These are phyloP conservation scores for Penicillium sp. DNA, from an alignment of 2,329 filamentous ascomycete species.

Conservation along the genomic window DNA sequence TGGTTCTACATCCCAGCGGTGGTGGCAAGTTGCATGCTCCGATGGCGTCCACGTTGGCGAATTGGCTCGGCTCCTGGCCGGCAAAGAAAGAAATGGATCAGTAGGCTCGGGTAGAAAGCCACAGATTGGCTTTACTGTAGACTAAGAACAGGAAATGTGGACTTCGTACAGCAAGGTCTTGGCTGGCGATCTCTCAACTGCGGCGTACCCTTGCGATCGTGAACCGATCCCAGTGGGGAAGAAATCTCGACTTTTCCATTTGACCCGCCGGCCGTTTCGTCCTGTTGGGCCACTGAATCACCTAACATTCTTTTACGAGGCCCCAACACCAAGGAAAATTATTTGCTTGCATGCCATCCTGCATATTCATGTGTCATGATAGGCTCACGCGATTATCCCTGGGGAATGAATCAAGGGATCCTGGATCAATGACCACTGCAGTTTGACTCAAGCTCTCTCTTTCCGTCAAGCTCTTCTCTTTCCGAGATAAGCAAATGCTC, in stretches of 20 bases:
- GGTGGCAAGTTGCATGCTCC: slow-evolving; percentile 1
- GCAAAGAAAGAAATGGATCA: not conserved
- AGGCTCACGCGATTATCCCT: slow-evolving; percentile 2
- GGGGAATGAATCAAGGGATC: not conserved
- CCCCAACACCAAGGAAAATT: not conserved
- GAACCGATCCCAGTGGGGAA: slow-evolving; percentile 7
- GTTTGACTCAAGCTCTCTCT: not conserved
- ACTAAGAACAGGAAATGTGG: not conserved
- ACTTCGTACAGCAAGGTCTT: slow-evolving; percentile 2
- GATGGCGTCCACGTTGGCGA: slow-evolving; percentile 11
- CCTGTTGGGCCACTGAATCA: not conserved
- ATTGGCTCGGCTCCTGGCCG: not conserved
- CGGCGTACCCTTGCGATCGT: slow-evolving; percentile 11
- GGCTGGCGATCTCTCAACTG: slow-evolving; percentile 10
- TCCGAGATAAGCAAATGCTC: slow-evolving; percentile 2
- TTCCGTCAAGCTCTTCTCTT: no score
- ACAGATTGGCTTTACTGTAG: not conserved
- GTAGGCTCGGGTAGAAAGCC: not conserved
- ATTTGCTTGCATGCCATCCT: not conserved
- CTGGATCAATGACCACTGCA: slow-evolving; percentile 5
- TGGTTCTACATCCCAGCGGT: not conserved
- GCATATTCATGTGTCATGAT: not conserved
- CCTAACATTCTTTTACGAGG: not conserved
- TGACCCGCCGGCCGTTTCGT: not conserved
- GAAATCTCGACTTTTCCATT: slow-evolving; percentile 7